Evolutionary conservation across 2,329 filamentous ascomycete species (phyloP).

Genomic region (Calonectria multiphialidica): DNA sequence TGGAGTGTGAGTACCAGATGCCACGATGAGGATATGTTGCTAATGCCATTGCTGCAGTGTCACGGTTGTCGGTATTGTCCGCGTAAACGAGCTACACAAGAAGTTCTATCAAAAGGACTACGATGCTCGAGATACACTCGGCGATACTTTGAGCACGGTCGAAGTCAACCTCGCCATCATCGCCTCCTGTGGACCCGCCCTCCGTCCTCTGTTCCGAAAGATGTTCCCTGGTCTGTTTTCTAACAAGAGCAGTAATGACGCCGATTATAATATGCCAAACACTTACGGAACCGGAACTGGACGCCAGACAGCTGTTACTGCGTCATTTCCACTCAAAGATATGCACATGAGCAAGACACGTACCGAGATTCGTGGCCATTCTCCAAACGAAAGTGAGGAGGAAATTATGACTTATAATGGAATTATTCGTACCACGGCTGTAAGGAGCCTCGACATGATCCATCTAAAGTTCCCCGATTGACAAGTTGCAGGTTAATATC

Average conservation of each 20-base stretch:
- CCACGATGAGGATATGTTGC: neutral
- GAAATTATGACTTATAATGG: constrained; percentile 42
- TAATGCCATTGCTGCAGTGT: constrained; percentile 39
- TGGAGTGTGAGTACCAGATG: constrained; percentile 43
- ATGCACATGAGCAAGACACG: constrained; percentile 31
- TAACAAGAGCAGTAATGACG: constrained; percentile 29
- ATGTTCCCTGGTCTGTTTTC: constrained; percentile 40
- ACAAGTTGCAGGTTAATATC: constrained; percentile 19
- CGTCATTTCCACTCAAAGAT: constrained; percentile 32
- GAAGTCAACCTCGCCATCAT: constrained; percentile 54
- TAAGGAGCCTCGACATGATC: neutral
- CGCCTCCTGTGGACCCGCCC: constrained; percentile 48
- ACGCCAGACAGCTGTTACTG: neutral
- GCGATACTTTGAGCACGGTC: constrained; percentile 47
- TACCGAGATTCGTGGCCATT: constrained; percentile 36
- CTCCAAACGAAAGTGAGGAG: constrained; percentile 36
- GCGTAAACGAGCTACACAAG: constrained; percentile 42
- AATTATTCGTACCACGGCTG: constrained; percentile 36
- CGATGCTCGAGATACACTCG: constrained; percentile 42
- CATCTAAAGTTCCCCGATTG: neutral
- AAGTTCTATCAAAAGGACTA: constrained; percentile 35
- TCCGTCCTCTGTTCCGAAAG: constrained; percentile 33
- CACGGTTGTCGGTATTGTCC: constrained; percentile 47
- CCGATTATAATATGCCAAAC: constrained; percentile 26
- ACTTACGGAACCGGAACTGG: constrained; percentile 15